Percentiles rank a stretch among this genome's conserved stretches.
Conservation (phyloP, 2,329 filamentous ascomycete species). For the Cytospora chrysosperma region DNA sequence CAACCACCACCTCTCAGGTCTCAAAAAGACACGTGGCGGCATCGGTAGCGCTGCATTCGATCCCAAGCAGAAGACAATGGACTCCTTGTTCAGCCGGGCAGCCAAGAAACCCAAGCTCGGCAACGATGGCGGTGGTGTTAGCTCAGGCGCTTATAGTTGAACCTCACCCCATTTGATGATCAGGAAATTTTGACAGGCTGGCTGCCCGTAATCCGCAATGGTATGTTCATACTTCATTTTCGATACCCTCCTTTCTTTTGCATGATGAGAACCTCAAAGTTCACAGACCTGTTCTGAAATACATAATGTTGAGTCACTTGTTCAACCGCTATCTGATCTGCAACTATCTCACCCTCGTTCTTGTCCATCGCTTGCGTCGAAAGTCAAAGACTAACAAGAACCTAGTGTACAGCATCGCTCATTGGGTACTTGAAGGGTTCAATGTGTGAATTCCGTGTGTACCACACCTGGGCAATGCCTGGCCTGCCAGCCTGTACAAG, state of each 20-base stretch:
- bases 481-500: neutral
- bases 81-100: slow-evolving; percentile 64
- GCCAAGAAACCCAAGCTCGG: slow-evolving; percentile 32
- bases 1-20: slow-evolving; percentile 66
- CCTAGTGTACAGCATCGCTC: neutral
- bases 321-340: slow-evolving; percentile 80
- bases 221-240: slow-evolving; percentile 37
- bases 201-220: slow-evolving; percentile 27
- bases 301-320: slow-evolving; percentile 66
- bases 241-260: slow-evolving; percentile 39
- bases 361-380: slow-evolving; percentile 15
- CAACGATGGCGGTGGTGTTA: neutral
- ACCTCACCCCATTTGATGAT: neutral
- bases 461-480: neutral
- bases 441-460: neutral
- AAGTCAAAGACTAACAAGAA: slow-evolving; percentile 18
- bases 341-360: slow-evolving; percentile 24
- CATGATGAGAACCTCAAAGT: slow-evolving; percentile 69
- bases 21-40: slow-evolving; percentile 79
- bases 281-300: slow-evolving; percentile 86
- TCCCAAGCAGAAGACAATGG: slow-evolving; percentile 70
- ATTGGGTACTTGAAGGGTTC: too few relatives aligned
- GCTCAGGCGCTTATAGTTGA: neutral
- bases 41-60: slow-evolving; percentile 79
- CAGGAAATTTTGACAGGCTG: neutral